Percentiles rank a stretch among this genome's conserved stretches.
Evolutionary conservation across 2,329 filamentous ascomycete species (phyloP).

Genomic region (Alternaria incomplexa): DNA sequence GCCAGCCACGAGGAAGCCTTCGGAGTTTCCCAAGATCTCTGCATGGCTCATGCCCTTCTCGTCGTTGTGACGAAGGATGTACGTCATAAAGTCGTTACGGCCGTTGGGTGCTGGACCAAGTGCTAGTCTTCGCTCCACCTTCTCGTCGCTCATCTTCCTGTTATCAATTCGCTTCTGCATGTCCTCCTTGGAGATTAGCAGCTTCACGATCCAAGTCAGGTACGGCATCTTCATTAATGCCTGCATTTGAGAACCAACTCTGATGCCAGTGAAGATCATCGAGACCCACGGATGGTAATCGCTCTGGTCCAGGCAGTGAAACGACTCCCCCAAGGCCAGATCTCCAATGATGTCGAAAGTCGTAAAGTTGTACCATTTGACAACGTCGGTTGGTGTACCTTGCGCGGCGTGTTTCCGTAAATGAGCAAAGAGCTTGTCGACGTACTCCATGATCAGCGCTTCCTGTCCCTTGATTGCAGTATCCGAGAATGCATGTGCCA

Average conservation of each 20-base stretch:
- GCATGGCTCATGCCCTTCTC: slow-evolving; percentile 20
- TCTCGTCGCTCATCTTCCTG: neutral
- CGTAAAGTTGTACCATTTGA: slow-evolving; percentile 43
- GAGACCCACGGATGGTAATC: slow-evolving; percentile 44
- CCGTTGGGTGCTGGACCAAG: neutral
- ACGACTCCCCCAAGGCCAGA: slow-evolving; percentile 49
- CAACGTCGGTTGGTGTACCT: neutral
- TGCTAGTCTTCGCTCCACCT: neutral
- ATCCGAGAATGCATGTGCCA: too few relatives aligned
- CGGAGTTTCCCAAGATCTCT: slow-evolving; percentile 40
- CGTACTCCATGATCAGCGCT: slow-evolving; percentile 37
- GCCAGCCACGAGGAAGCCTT: slow-evolving; percentile 43
- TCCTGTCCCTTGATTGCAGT: too few relatives aligned
- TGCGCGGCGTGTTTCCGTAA: neutral
- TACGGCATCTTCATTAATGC: neutral
- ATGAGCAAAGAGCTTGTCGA: slow-evolving; percentile 20
- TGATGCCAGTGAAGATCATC: neutral
- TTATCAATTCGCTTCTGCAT: neutral
- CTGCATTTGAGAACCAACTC: neutral
- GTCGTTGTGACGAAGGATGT: slow-evolving; percentile 16
- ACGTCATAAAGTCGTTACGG: slow-evolving; percentile 13
- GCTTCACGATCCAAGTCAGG: neutral
- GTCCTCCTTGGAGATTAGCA: neutral
- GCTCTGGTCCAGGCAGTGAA: slow-evolving; percentile 40
- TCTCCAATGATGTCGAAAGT: slow-evolving; percentile 53